These are phyloP conservation scores for Populus euphratica DNA, from an alignment of 345 rosid genomes.

Conservation along the genomic window DNA sequence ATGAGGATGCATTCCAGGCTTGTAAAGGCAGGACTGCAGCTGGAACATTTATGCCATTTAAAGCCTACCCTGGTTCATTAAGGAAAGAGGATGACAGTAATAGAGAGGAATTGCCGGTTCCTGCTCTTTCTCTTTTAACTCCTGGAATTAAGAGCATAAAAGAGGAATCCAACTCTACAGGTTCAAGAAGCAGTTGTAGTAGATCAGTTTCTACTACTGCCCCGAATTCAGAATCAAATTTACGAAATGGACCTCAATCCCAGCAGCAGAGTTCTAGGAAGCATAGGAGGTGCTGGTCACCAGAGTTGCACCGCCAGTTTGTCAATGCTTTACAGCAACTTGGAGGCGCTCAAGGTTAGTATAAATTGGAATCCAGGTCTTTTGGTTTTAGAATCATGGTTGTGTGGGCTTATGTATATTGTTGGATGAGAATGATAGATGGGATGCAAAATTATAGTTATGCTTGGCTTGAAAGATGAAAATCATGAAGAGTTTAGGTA, in stretches of 20 bases:
- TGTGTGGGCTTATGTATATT: neutral
- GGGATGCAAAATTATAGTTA: neutral
- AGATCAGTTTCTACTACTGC: constrained; percentile 37
- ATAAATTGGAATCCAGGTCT: neutral
- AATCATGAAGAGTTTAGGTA: neutral
- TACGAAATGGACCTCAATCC: constrained; percentile 34
- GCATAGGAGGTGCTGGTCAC: constrained; percentile 97
- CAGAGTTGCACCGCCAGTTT: constrained; percentile 79
- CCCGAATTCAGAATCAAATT: constrained; percentile 33
- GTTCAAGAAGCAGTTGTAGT: constrained; percentile 41
- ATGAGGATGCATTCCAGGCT: constrained; percentile 30
- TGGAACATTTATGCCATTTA: constrained; percentile 43
- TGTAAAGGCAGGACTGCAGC: constrained; percentile 31
- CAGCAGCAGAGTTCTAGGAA: constrained; percentile 64
- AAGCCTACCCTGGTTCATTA: constrained; percentile 15
- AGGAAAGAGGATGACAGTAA: constrained; percentile 15
- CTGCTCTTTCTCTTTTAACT: constrained; percentile 49
- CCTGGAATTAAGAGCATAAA: constrained; percentile 49
- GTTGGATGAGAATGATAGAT: neutral
- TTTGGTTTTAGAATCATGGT: neutral
- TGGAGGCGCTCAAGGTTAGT: constrained; percentile 83
- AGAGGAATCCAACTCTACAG: constrained; percentile 51
- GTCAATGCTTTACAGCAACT: constrained; percentile 79
- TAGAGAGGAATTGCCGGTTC: constrained; percentile 21
- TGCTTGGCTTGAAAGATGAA: neutral